Evolutionary conservation across 495 filamentous ascomycete genomes (phyloP).

Genomic region (Penicillium daleae): DNA sequence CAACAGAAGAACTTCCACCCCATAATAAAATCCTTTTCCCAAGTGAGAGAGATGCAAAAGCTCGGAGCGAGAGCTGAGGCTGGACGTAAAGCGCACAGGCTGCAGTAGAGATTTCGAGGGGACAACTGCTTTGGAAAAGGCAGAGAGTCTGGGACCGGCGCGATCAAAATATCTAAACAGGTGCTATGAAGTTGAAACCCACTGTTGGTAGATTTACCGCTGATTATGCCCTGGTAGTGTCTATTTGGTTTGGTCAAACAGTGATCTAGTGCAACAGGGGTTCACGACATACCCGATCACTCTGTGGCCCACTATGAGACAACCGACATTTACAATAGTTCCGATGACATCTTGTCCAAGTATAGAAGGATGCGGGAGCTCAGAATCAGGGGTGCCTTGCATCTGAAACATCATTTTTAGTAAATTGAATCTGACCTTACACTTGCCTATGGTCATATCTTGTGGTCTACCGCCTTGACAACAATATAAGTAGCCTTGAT

Average conservation of each 20-base stretch:
- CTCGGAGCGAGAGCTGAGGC: conserved; percentile 33
- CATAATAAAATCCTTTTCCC: conserved; percentile 39
- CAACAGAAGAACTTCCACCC: conserved; percentile 40
- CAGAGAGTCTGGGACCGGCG: conserved; percentile 43
- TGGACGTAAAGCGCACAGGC: conserved; percentile 47
- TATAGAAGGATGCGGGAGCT: conserved; percentile 20
- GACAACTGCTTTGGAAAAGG: conserved; percentile 50
- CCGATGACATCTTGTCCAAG: conserved; percentile 49
- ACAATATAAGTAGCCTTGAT: conserved; percentile 27
- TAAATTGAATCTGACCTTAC: not conserved
- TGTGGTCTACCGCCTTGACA: conserved; percentile 23
- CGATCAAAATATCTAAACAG: conserved; percentile 24
- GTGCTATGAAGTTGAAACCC: conserved; percentile 40
- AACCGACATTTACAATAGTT: conserved; percentile 41
- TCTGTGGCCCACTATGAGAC: conserved; percentile 43
- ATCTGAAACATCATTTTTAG: not conserved
- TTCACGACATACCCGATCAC: conserved; percentile 42
- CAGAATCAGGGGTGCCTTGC: not conserved
- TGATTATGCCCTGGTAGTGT: conserved; percentile 20
- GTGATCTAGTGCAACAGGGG: not conserved
- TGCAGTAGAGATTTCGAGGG: conserved; percentile 52
- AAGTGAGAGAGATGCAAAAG: conserved; percentile 19
- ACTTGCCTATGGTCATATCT: not conserved
- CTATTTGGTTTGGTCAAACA: not conserved
- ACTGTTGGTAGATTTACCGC: conserved; percentile 25